Conservation (phyloP, 2,329 filamentous ascomycete genomes). For the Teratosphaeria destructans region DNA sequence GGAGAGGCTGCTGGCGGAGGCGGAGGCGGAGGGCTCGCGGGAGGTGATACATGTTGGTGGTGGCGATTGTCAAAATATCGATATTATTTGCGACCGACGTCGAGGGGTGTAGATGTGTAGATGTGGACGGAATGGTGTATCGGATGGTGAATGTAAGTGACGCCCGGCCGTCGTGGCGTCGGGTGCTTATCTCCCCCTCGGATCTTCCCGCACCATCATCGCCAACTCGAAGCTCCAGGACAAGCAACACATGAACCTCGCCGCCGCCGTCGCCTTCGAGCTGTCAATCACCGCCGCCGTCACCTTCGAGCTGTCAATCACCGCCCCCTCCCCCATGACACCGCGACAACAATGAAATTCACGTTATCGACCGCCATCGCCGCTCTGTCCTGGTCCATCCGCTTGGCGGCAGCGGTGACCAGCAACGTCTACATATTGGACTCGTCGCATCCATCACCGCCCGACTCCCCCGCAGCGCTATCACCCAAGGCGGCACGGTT, state of each 20-base stretch:
- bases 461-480: slow-evolving; percentile 17
- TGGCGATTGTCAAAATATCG: background rate
- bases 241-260: background rate
- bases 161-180: background rate
- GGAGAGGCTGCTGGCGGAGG: slow-evolving; percentile 17
- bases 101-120: background rate
- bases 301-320: background rate
- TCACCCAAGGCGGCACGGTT: slow-evolving; percentile 37
- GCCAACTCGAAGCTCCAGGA: background rate
- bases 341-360: slow-evolving; percentile 35
- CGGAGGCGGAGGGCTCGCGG: slow-evolving; percentile 18
- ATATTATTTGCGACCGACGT: background rate
- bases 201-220: slow-evolving; percentile 4
- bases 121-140: no score
- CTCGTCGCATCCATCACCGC: slow-evolving; percentile 9
- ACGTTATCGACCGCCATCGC: slow-evolving; percentile 29
- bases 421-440: slow-evolving; percentile 31
- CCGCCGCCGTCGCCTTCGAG: background rate
- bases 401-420: slow-evolving; percentile 16
- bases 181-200: background rate
- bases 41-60: slow-evolving; percentile 15
- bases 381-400: slow-evolving; percentile 28
- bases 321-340: background rate
- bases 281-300: background rate
- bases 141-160: background rate